Evolutionary conservation across 148 eudicot species (phyloP).

Genomic region (Polygonum aviculare): DNA sequence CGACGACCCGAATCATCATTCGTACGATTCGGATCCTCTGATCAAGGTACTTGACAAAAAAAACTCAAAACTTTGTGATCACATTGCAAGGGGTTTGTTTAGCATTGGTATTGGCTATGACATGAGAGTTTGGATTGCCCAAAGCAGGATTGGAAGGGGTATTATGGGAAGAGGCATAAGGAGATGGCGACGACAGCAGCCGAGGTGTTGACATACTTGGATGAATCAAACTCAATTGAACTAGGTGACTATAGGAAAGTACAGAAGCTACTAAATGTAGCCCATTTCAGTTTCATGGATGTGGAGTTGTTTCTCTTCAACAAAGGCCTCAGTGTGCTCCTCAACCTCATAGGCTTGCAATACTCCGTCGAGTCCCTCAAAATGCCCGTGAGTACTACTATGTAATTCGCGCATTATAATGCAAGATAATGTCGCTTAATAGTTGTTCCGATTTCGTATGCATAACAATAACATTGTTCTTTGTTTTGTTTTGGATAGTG

Average conservation of each 20-base stretch:
- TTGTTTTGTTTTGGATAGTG: not conserved
- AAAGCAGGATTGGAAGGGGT: not conserved
- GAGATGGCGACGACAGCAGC: not conserved
- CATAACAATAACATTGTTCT: not conserved
- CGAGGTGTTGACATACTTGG: not conserved
- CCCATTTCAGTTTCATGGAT: not conserved
- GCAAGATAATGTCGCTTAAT: not conserved
- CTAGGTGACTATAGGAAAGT: not conserved
- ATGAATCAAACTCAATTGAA: not conserved
- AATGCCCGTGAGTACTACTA: not conserved
- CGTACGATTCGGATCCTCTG: not conserved
- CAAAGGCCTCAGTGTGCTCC: not conserved
- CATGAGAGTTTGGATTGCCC: not conserved
- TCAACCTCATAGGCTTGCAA: not conserved
- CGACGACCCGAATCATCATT: not conserved
- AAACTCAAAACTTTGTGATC: not conserved
- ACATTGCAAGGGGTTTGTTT: not conserved
- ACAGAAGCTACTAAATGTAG: not conserved
- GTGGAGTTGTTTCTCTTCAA: not conserved
- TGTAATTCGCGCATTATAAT: too few species aligned
- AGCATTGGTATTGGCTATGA: not conserved
- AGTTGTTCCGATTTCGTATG: not conserved
- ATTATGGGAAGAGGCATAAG: not conserved
- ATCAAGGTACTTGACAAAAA: not conserved
- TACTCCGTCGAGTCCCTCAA: not conserved